A percentile compares a stretch with the other conserved stretches of the same genome.
These are phyloP conservation scores for Skeletonema menzelii DNA, from an alignment of 108 stramenopile genomes.

Conservation along the genomic window DNA sequence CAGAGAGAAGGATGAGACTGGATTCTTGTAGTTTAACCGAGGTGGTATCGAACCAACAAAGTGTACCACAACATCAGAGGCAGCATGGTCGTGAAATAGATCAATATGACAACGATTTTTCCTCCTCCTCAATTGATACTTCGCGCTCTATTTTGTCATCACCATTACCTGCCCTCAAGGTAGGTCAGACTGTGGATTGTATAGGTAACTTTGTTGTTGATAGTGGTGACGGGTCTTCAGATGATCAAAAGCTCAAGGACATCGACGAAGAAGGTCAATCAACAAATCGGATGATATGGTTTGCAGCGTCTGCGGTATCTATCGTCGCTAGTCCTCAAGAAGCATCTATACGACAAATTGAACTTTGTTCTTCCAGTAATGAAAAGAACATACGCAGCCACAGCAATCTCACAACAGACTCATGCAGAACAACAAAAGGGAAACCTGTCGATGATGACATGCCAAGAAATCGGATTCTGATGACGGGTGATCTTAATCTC, in stretches of 20 bases:
- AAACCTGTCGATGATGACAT: neutral
- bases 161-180: constrained; percentile 13
- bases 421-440: neutral
- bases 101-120: neutral
- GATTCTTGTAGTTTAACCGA: neutral
- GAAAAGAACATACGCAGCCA: neutral
- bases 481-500: constrained; percentile 17
- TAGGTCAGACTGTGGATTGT: constrained; percentile 45
- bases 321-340: constrained; percentile 31
- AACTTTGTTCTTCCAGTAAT: constrained; percentile 26
- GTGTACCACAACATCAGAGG: neutral
- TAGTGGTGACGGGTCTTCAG: neutral
- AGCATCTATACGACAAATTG: constrained; percentile 35
- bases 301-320: constrained; percentile 35
- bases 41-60: constrained; percentile 1
- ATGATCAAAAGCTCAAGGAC: neutral
- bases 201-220: constrained; percentile 31
- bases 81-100: neutral
- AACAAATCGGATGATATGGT: constrained; percentile 7
- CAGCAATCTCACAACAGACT: neutral
- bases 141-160: constrained; percentile 7
- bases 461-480: constrained; percentile 36
- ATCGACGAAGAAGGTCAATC: neutral
- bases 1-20: constrained; percentile 7
- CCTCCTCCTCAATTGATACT: neutral